phyloP scores from a whole-genome alignment of 139 green algal species.

The Chlorella sp. region DNA sequence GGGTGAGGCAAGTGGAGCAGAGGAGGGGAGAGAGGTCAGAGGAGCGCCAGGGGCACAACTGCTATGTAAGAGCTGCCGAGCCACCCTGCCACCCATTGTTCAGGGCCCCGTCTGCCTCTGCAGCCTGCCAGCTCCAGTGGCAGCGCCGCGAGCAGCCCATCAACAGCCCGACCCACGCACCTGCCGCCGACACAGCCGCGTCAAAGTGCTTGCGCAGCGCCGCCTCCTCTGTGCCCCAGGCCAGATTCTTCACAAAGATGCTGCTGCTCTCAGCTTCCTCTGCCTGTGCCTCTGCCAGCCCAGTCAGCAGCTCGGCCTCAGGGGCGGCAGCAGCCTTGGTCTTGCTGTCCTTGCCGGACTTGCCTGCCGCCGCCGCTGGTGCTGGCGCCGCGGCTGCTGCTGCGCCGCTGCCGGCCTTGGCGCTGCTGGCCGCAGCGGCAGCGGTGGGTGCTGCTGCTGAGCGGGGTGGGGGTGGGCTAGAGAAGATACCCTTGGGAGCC shows the following conservation, averaged over 20 bases:
- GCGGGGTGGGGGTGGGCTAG: constrained; percentile 28
- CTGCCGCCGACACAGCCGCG: constrained; percentile 61
- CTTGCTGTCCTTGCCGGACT: constrained; percentile 7
- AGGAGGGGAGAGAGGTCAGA: too few relatives aligned
- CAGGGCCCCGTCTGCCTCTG: too few relatives aligned
- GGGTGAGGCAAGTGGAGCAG: too few relatives aligned
- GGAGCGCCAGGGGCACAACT: too few relatives aligned
- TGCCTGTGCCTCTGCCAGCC: constrained; percentile 32
- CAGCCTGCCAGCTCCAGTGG: too few relatives aligned
- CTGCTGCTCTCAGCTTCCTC: constrained; percentile 49
- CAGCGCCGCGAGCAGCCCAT: too few relatives aligned
- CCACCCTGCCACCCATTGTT: too few relatives aligned
- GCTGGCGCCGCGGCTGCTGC: constrained; percentile 19
- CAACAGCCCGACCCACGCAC: not conserved
- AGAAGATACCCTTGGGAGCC: constrained; percentile 91
- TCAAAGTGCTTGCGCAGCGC: constrained; percentile 83
- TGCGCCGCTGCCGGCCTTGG: too few relatives aligned
- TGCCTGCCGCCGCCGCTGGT: constrained; percentile 2
- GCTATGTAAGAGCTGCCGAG: too few relatives aligned
- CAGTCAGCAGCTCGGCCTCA: constrained; percentile 20
- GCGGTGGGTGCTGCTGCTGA: not conserved
- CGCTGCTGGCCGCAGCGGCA: constrained; percentile 1
- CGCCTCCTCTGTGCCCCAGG: constrained; percentile 84
- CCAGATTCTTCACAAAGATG: constrained; percentile 97
- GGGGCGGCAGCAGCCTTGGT: not conserved